A percentile compares a stretch with the other conserved stretches of the same genome.
Conservation (phyloP, 805 yeast genomes). For the Wickerhamia fluorescens region DNA sequence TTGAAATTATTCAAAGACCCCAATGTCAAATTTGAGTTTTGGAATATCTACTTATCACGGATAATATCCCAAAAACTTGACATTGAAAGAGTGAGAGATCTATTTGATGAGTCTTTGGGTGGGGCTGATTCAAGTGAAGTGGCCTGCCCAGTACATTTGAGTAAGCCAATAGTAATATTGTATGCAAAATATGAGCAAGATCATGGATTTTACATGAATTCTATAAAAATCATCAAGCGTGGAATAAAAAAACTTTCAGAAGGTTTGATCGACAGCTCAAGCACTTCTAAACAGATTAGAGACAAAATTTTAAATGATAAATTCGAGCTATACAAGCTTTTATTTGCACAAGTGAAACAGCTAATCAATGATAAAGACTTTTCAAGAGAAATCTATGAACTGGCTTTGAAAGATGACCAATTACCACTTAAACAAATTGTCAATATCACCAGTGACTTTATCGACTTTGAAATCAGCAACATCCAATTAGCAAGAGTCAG, state of each 20-base stretch:
- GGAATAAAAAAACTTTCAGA: constrained; percentile 9
- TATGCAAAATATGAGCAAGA: constrained; percentile 60
- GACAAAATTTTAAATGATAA: constrained; percentile 16
- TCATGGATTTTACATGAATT: constrained; percentile 43
- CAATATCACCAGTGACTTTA: constrained; percentile 45
- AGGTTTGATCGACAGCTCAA: constrained; percentile 1
- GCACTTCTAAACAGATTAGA: constrained; percentile 6
- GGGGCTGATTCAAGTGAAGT: too few relatives aligned
- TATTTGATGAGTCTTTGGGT: constrained; percentile 60
- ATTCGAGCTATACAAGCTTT: constrained; percentile 12
- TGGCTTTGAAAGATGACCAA: constrained; percentile 33
- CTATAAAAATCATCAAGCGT: constrained; percentile 23
- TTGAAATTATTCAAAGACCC: constrained; percentile 55
- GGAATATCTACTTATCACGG: constrained; percentile 60
- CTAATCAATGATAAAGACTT: constrained; percentile 9
- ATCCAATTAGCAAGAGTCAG: constrained; percentile 58
- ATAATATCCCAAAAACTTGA: constrained; percentile 24
- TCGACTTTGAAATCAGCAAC: constrained; percentile 45
- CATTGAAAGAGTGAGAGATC: constrained; percentile 45
- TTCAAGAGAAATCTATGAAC: constrained; percentile 33
- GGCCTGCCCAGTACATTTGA: constrained; percentile 38
- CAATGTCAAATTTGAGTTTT: constrained; percentile 50
- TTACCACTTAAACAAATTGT: constrained; percentile 39
- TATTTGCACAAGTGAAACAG: constrained; percentile 3
- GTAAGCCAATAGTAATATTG: constrained; percentile 42